Percentiles rank a stretch among this genome's conserved stretches.
Conservation (phyloP, 352 stramenopile genomes). For the Phytophthora fragariae region DNA sequence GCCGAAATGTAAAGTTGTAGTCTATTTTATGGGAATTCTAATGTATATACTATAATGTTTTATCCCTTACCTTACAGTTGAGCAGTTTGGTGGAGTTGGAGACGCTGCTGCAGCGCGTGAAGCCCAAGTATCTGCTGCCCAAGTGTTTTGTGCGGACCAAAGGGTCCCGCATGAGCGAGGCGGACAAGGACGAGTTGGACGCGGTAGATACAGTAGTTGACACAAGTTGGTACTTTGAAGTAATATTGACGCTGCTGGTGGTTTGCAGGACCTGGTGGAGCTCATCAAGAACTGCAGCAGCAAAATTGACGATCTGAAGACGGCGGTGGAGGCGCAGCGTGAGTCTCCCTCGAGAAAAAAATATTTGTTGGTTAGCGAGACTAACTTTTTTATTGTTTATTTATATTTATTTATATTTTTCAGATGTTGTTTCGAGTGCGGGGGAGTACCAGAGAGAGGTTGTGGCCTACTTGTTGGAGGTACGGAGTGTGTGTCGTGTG, state of each 20-base stretch:
- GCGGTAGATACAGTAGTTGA: slow-evolving; percentile 33
- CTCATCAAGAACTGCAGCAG: slow-evolving; percentile 73
- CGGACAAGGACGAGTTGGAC: slow-evolving; percentile 83
- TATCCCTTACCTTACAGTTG: slow-evolving; percentile 34
- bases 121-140: slow-evolving; percentile 63
- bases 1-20: not conserved
- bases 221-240: too few species aligned
- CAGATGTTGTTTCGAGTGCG: slow-evolving; percentile 32
- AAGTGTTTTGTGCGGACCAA: slow-evolving; percentile 72
- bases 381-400: not conserved
- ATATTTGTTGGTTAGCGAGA: not conserved
- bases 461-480: slow-evolving; percentile 77
- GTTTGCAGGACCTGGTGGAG: slow-evolving; percentile 60
- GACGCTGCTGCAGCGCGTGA: slow-evolving; percentile 53
- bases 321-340: slow-evolving; percentile 41
- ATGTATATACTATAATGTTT: not conserved
- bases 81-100: slow-evolving; percentile 64
- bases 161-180: slow-evolving; percentile 68
- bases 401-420: not conserved
- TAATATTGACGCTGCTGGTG: slow-evolving; percentile 28
- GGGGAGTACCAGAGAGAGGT: slow-evolving; percentile 75
- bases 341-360: slow-evolving; percentile 11
- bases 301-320: slow-evolving; percentile 67
- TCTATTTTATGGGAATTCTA: too few species aligned
- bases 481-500: slow-evolving; percentile 14